Conservation (phyloP, 305 asterid genomes). For the Nicotiana rustica region DNA sequence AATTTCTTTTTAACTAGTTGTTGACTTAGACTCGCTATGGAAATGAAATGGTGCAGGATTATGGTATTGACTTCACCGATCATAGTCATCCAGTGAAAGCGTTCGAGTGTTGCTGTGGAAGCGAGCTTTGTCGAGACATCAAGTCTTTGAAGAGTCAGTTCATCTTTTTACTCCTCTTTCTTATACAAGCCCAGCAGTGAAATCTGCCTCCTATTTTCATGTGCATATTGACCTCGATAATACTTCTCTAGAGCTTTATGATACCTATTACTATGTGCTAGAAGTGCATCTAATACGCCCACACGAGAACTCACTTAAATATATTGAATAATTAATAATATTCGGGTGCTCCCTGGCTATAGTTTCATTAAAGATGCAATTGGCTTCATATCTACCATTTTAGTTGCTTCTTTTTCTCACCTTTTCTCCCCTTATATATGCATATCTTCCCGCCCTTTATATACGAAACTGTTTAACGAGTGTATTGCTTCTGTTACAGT, state of each 20-base stretch:
- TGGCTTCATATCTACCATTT: too few relatives aligned
- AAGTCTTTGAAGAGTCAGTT: slow-evolving; percentile 43
- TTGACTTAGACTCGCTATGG: not conserved
- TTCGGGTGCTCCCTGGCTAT: not conserved
- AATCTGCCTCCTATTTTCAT: not conserved
- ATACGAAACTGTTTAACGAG: not conserved
- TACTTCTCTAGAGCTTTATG: slow-evolving; percentile 9
- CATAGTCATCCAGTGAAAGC: slow-evolving; percentile 47
- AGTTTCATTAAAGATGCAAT: too few relatives aligned
- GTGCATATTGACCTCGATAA: not conserved
- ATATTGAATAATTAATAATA: not conserved
- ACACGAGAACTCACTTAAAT: not conserved
- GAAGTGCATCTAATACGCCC: not conserved
- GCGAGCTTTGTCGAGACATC: slow-evolving; percentile 51
- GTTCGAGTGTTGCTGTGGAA: slow-evolving; percentile 55
- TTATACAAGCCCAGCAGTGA: not conserved
- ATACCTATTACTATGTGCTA: not conserved
- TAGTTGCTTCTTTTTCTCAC: too few relatives aligned
- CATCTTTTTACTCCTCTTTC: slow-evolving; percentile 25
- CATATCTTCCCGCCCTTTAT: not conserved
- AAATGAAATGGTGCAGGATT: slow-evolving; percentile 51
- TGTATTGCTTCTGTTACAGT: too few relatives aligned
- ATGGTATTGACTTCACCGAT: slow-evolving; percentile 53
- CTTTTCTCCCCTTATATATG: not conserved
- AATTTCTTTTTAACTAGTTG: not conserved